Base-by-base conservation (phyloP, 805 yeast species). In the Starmerella lactis-condensi region DNA sequence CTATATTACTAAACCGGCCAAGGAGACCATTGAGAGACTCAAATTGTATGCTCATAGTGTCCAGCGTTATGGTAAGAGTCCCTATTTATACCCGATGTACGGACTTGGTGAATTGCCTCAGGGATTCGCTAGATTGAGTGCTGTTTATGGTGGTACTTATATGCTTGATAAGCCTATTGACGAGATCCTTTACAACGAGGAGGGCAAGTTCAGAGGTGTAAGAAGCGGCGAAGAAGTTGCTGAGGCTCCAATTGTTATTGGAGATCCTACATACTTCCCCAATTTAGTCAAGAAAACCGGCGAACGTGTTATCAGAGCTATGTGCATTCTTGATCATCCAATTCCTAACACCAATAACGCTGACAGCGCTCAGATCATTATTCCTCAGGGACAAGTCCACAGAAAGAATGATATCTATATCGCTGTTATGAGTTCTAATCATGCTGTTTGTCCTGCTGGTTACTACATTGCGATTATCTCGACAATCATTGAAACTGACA, bases 51-150 rank as follows among this genome's bases (percentile, higher is more conserved):
- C 79, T 29, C 79, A 78, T 45, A 77, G 93, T 10, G 91, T 89
- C 38, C 89, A 93, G 18, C 72, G 89, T 47, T 89, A 77, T 55
- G 96, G 98, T 36, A 83, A 83, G 57, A 78, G 93, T 6, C 98
- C 98, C 9, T 89, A 89, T 53, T 67, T 89, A 39, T 89, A 89
- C 52, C 98, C 98, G 29, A 62, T 85, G 48, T 89, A 89, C 51
- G 98, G 98, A 6, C 65, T 89, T 36, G 98, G 98, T 31, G 98
- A 89, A 56, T 64, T 89, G 37, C 98, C 98, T n/a, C 98, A 89
- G 59, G 98, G 95, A 6, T 89, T 89, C 61, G 95, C 96, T 8
- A 69, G 98, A 53, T 68, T 89, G 39, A 74, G 92, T 31, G 98
- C 98, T 17, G 85, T 89, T 43, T 82, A 89, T 51, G 98, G 98